Evolutionary conservation across 2,329 filamentous ascomycete genomes (phyloP), one percentile per base, ranked within the genome.

Genomic region (Monosporascus sp.): DNA sequence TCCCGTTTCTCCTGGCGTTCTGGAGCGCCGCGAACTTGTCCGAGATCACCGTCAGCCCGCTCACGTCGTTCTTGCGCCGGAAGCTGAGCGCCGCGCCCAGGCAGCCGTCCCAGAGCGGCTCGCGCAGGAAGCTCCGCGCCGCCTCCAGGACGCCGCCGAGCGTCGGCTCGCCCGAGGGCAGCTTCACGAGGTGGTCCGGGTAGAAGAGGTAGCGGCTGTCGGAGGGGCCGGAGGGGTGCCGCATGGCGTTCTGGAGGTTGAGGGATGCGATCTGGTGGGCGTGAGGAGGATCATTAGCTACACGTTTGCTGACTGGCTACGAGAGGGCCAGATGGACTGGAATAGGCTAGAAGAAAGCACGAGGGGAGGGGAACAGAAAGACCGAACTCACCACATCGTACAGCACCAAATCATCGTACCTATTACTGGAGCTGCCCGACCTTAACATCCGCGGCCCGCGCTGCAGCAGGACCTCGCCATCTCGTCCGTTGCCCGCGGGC

Each of bases 141-240:
- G 9, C 20, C 3, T 34, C 20, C 17, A 56, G 0, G 14, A 66
- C 9, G 9, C 58, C 62, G 9, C 36, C 34, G 11, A 57, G 17
- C 31, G 47, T 54, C 2, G 44, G 5, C 11, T 52, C 20, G 6
- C 9, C 2, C 20, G 53, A 34, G 5, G 65, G 65, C n/a, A 68
- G 27, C 49, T 77, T 76, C 50, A 90, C 86, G 31, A 94, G 80
- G 63, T 85, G 89, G 67, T 96, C 88, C 2, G 89, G 89, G 64
- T 95, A 96, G 78, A 94, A 97, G 54, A 97, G 76, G 70, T 86
- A 97, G 56, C 91, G 87, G 65, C 75, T 50, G 78, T 76, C 50
- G 79, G 5, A 34, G 31, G 11, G 3, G 79, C 76, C 31, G 66
- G 67, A 5, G 69, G 70, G 46, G 77, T 84, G 62, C 73, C 73